Percentiles rank a stretch among this genome's conserved stretches.
Conservation (phyloP, 1,139 yeast genomes). For the Kurtzmaniella quercitrusa region DNA sequence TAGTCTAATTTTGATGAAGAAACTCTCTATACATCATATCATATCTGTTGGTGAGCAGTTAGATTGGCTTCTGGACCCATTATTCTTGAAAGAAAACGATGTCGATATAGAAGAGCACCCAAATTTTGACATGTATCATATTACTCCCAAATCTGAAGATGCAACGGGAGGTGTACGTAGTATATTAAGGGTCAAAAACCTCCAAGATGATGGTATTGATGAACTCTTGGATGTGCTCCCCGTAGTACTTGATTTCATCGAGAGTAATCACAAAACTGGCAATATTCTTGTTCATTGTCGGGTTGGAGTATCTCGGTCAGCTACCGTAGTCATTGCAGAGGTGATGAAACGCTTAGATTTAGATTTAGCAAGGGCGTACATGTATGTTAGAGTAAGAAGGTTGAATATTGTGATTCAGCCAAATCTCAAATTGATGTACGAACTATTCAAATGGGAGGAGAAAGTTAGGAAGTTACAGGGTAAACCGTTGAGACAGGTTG, state of each 20-base stretch:
- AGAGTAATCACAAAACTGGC: conserved; percentile 25
- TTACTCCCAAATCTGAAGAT: conserved; percentile 14
- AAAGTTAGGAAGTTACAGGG: conserved; percentile 17
- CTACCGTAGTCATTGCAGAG: conserved; percentile 48
- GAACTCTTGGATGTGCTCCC: conserved; percentile 36
- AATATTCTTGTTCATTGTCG: conserved; percentile 45
- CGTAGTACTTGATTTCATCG: conserved; percentile 30
- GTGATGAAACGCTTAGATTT: conserved; percentile 39
- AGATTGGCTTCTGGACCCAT: conserved; percentile 49
- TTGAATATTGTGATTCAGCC: conserved; percentile 48
- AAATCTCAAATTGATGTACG: conserved; percentile 45
- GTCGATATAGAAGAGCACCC: conserved; percentile 24
- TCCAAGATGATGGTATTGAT: conserved; percentile 48
- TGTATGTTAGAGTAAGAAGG: conserved; percentile 43
- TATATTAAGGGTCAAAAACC: conserved; percentile 42
- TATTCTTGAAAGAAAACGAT: conserved; percentile 24
- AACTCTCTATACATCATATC: conserved; percentile 68
- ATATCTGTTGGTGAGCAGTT: conserved; percentile 85
- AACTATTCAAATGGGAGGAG: conserved; percentile 48
- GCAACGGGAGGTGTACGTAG: conserved; percentile 17
- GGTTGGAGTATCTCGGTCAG: conserved; percentile 49
- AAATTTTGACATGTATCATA: conserved; percentile 28
- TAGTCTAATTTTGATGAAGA: conserved; percentile 56
- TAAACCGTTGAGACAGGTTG: conserved; percentile 55
- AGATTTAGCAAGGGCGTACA: conserved; percentile 38